Evolutionary conservation across 306 rosid species (phyloP), one percentile per base, ranked within the genome.

Genomic region (Citrullus mucosospermus): DNA sequence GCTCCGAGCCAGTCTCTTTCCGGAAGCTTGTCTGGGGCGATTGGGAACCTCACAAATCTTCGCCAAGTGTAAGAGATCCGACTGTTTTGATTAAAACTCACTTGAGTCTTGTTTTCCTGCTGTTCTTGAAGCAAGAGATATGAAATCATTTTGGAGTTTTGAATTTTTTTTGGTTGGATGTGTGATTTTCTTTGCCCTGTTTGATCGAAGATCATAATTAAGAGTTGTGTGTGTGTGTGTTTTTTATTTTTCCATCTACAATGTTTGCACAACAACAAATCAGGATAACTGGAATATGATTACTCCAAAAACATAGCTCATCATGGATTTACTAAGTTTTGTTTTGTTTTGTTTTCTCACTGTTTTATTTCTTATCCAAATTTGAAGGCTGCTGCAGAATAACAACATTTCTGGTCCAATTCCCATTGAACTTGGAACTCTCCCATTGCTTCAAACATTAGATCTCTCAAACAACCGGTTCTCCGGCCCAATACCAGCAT

Each of bases 1-100:
- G 98, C 96, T 67, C 97, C 98, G 4, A 95, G 97, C 54, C 98
- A 92, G 80, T 89, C 90, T 82, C 93, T 95, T 6, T 95, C 98
- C 25, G 98, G 98, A 80, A 87, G 88, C 76, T 68, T 95, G 20
- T 89, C 97, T 58, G 82, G 87, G 2, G 85, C 96, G 16, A 83
- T 95, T 71, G 88, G 85, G 57, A 92, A 95, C 81, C 93, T 95
- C 32, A 92, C 98, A 6, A 91, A 92, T 83, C 96, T 95, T 75
- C 85, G 92, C 73, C 98, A 95, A 95, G 90, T 91, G 98, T 95
- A 78, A 83, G 96, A 15, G 54, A 76, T 73, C 41, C 75, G 4
- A 48, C 20, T 63, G 6, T 58, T 38, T 36, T 66, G 6, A 39
- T 38, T 68, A 68, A 69, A 69, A 69, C 11, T 11, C 75, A 41